Base-by-base conservation (phyloP, 2,329 filamentous ascomycete genomes). In the Diaporthe sp. region DNA sequence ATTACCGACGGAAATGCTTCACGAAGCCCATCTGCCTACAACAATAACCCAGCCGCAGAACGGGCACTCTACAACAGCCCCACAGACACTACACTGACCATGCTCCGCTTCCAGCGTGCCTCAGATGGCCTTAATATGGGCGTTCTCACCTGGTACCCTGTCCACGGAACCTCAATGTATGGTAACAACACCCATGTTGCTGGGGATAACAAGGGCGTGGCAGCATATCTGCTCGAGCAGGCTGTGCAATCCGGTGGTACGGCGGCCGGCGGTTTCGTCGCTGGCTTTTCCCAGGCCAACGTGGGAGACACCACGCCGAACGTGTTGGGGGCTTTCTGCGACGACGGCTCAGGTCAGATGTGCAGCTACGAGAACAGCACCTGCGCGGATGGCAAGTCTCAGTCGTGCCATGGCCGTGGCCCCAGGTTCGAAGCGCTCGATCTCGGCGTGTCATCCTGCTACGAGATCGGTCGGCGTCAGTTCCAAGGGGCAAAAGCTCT, bases 141-240 rank as follows among this genome's bases (percentile, higher is more conserved):
- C n/a, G 86, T 97, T 4, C 83, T 98, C 76, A 96, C 94, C 19
- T 98, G 95, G 94, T 98, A 96, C 81, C 91, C 96, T 2, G 94
- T 96, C 0, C 96, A 98, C 82, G 95, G 95, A 50, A 98, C 96
- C 0, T 97, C 94, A 2, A 92, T 98, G 87, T 91, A 95, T 69
- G 93, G 94, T 68, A 98, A 98, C 84, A 97, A 97, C 83, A 97
- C 95, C 0, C 87, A 97, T 9, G 91, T 97, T 63, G 92, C 94
- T 3, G 96, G 94, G 37, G 96, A 98, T 82, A 98, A 98, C 86
- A 98, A 98, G 84, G 96, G 96, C 7, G 93, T 98, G 7, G 95
- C 96, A 0, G 94, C 95, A 4, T 91, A 93, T 78, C 86, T 97
- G 8, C 94, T 98, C 76, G 96, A 98, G 82, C 90, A 94, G 78